These are phyloP conservation scores for Coniosporium tulheliwenetii DNA, from an alignment of 2,329 filamentous ascomycete genomes.

Conservation along the genomic window DNA sequence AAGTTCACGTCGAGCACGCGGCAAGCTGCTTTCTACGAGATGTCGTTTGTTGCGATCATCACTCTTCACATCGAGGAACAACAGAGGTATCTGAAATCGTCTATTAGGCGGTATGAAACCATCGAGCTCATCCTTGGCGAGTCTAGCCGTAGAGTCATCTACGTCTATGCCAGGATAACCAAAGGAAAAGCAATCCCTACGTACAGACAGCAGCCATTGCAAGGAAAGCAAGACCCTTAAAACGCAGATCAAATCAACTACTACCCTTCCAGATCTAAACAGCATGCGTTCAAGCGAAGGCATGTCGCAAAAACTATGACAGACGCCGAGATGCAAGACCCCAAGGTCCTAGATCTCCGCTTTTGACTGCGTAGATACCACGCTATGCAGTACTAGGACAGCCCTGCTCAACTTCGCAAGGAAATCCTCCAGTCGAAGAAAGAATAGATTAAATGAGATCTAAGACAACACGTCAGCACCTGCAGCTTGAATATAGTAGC, in stretches of 20 bases:
- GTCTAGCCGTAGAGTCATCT: slow-evolving; percentile 16
- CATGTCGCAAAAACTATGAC: slow-evolving; percentile 1
- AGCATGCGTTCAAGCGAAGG: slow-evolving; percentile 1
- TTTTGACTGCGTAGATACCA: neutral
- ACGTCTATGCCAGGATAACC: slow-evolving; percentile 18
- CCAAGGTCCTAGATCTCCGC: slow-evolving; percentile 1
- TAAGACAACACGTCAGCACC: slow-evolving; percentile 19
- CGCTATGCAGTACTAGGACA: neutral
- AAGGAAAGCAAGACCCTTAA: neutral
- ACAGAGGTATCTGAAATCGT: slow-evolving; percentile 5
- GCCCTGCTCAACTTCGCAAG: neutral
- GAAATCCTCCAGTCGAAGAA: no score
- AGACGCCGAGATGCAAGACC: slow-evolving; percentile 4
- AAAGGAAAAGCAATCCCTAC: slow-evolving; percentile 13
- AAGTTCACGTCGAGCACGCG: no score
- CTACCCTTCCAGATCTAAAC: slow-evolving; percentile 3
- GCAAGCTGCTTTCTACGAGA: no score
- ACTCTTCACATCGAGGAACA: no score
- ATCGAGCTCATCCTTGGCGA: slow-evolving; percentile 21
- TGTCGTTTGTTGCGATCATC: no score
- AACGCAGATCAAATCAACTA: slow-evolving; percentile 1
- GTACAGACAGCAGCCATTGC: slow-evolving; percentile 5
- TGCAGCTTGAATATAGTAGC: slow-evolving; percentile 36
- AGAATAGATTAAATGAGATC: slow-evolving; percentile 21
- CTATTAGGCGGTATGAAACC: slow-evolving; percentile 20